Conservation (phyloP, 208 protist genomes). For the Crithidia bombi region DNA sequence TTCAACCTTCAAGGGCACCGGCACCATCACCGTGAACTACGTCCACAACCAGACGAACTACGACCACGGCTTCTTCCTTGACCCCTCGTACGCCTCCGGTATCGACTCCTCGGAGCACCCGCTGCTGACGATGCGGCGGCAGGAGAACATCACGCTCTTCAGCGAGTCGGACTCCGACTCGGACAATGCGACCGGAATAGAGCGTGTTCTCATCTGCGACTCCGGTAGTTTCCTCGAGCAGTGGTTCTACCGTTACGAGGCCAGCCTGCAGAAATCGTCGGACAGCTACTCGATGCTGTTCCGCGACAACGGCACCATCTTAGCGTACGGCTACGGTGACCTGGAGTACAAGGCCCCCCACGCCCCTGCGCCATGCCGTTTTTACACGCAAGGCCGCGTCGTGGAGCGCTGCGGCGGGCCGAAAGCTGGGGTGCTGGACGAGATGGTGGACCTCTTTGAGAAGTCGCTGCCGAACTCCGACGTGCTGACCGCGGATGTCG, state of each 20-base stretch:
- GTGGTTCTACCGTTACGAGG: constrained; percentile 48
- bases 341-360: too few species aligned
- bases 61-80: constrained; percentile 24
- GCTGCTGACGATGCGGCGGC: constrained; percentile 28
- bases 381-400: background rate
- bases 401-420: background rate
- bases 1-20: background rate
- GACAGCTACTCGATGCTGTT: constrained; percentile 56
- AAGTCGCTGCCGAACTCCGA: background rate
- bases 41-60: constrained; percentile 3
- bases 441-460: constrained; percentile 38
- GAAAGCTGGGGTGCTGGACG: constrained; percentile 18
- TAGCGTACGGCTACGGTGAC: constrained; percentile 36
- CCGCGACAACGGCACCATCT: constrained; percentile 31
- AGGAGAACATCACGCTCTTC: constrained; percentile 11
- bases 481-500: constrained; percentile 10
- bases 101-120: constrained; percentile 2
- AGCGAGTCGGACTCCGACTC: too few species aligned
- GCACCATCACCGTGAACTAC: constrained; percentile 9
- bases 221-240: constrained; percentile 37
- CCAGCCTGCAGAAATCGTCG: constrained; percentile 37
- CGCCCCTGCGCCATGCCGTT: background rate
- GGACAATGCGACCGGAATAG: too few species aligned
- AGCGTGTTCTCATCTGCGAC: constrained; percentile 33
- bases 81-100: constrained; percentile 6